Evolutionary conservation across 371 early-diverging fungal genomes (phyloP).

Genomic region (Zopfochytrium polystomum): DNA sequence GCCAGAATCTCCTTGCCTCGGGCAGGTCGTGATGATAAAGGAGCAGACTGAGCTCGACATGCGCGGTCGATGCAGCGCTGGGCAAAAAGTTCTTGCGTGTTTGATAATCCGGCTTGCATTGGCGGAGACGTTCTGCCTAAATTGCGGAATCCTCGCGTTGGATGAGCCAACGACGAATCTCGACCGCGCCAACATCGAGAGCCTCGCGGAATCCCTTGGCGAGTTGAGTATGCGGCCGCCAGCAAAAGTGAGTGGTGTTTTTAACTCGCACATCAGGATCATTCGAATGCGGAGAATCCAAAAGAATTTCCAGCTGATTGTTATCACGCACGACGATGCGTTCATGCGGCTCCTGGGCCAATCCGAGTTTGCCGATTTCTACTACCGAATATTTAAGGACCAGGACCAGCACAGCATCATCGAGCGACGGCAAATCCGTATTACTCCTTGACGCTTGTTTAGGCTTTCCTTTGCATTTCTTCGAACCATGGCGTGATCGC

Average conservation of each 20-base stretch:
- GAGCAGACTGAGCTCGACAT: constrained; percentile 90
- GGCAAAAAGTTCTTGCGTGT: constrained; percentile 97
- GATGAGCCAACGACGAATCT: constrained; percentile 99
- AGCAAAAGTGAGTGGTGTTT: not conserved
- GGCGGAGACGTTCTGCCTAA: constrained; percentile 92
- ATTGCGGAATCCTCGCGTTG: constrained; percentile 95
- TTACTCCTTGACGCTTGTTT: no score
- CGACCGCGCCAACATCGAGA: constrained; percentile 91
- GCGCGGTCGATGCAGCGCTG: constrained; percentile 98
- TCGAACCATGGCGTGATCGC: no score
- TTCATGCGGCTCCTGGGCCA: constrained; percentile 87
- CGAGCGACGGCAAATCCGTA: constrained; percentile 12
- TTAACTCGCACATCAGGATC: constrained; percentile 50
- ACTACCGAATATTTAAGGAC: constrained; percentile 79
- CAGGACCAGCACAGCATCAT: constrained; percentile 30
- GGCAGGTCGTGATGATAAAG: constrained; percentile 94
- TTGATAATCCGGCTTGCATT: constrained; percentile 97
- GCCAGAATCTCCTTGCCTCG: not conserved
- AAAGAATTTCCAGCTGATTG: constrained; percentile 93
- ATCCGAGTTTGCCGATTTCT: constrained; percentile 76
- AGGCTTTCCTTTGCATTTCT: no score
- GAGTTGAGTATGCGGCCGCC: constrained; percentile 39
- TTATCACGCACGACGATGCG: constrained; percentile 99
- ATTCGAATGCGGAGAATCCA: constrained; percentile 75
- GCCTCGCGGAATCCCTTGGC: constrained; percentile 82